These are phyloP conservation scores for Lipomyces chichibuensis DNA, from an alignment of 805 yeast genomes.

Conservation along the genomic window DNA sequence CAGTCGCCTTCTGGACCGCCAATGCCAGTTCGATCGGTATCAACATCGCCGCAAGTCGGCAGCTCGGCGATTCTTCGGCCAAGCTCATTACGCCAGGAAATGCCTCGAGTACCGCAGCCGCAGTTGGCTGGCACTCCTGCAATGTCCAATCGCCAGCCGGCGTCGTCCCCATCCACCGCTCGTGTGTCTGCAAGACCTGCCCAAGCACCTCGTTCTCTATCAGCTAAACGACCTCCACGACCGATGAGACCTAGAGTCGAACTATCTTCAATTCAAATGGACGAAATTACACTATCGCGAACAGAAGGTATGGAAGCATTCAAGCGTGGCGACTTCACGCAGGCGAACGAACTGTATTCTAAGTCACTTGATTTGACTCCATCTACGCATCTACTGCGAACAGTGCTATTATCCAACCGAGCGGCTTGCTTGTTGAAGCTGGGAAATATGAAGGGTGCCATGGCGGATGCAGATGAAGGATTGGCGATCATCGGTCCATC, in stretches of 20 bases:
- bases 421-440: conserved; percentile 66
- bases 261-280: conserved; percentile 42
- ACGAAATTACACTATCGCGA: conserved; percentile 41
- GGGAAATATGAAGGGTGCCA: conserved; percentile 67
- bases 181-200: not conserved
- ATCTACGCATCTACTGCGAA: conserved; percentile 60
- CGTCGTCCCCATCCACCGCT: not conserved
- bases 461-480: conserved; percentile 54
- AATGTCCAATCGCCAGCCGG: not conserved
- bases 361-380: conserved; percentile 64
- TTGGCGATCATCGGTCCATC: conserved; percentile 47
- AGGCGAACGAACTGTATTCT: conserved; percentile 64
- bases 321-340: conserved; percentile 78
- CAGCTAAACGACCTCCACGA: conserved; percentile 2
- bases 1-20: conserved; percentile 4
- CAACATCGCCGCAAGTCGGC: not conserved
- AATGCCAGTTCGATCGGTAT: conserved; percentile 10
- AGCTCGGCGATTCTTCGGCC: not conserved
- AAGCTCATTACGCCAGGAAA: not conserved
- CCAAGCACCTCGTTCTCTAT: conserved; percentile 3
- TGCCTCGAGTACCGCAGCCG: not conserved
- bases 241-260: conserved; percentile 36
- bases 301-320: conserved; percentile 63
- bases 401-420: conserved; percentile 75
- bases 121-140: not conserved